A percentile compares a stretch with the other conserved stretches of the same genome.
Evolutionary conservation across 1,284 basidiomycete species (phyloP).

Genomic region (Melampsora larici-populina): DNA sequence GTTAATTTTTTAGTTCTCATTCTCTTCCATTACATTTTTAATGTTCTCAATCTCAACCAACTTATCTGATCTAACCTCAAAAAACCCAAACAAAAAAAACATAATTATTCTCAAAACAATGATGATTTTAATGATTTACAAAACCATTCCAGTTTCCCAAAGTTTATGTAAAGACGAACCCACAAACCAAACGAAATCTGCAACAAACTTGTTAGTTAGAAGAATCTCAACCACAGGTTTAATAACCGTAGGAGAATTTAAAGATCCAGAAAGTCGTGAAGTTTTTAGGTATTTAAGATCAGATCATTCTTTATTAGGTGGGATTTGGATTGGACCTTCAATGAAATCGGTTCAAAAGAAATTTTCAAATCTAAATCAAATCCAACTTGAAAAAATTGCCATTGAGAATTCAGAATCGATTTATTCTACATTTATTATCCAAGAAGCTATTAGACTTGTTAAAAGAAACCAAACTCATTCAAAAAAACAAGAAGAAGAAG

Average conservation of each 20-base stretch:
- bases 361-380: not conserved
- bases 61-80: not conserved
- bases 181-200: not conserved
- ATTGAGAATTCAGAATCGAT: constrained; percentile 59
- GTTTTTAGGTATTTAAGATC: constrained; percentile 75
- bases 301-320: constrained; percentile 82
- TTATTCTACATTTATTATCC: constrained; percentile 76
- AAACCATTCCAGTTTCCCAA: constrained; percentile 17
- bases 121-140: not conserved
- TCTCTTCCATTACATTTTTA: not conserved
- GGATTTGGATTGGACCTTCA: constrained; percentile 68
- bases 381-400: constrained; percentile 60
- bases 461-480: constrained; percentile 56
- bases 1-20: not conserved
- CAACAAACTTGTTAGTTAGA: constrained; percentile 61
- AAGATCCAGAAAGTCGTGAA: constrained; percentile 53
- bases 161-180: constrained; percentile 19
- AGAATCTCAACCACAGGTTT: constrained; percentile 70
- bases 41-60: too few relatives aligned
- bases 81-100: too few relatives aligned
- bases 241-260: constrained; percentile 71
- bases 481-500: constrained; percentile 60
- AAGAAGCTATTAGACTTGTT: constrained; percentile 73
- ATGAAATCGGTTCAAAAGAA: not conserved
- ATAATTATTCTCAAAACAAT: not conserved